Evolutionary conservation across 169 alveolate species (phyloP), one percentile per base, ranked within the genome.

Genomic region (Plasmodium gallinaceum): DNA sequence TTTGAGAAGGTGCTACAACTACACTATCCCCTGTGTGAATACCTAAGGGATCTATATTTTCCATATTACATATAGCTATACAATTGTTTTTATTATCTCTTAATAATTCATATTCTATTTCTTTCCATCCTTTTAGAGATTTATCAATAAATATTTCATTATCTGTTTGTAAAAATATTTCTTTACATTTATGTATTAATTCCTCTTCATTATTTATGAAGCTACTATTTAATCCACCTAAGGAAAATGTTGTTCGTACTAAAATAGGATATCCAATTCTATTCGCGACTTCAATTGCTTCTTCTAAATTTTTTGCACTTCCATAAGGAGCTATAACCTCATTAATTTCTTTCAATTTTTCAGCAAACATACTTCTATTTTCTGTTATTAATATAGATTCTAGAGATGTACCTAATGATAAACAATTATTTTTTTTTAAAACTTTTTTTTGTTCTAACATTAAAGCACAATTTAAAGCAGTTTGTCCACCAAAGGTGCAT

Each of bases 21-120:
- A 96, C 94, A 89, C 97, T 95, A 66, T 96, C 98, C 12, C 98
- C 98, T n/a, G 98, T 96, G 94, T 96, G 98, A 70, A 96, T 94
- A 52, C 98, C 98, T 69, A 96, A 94, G 20, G 98, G 98, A 88
- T 96, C 97, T 48, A 96, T 91, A 93, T 96, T 96, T 76, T 96
- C 98, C 98, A 96, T 96, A 88, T 96, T 96, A 69, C 97, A 96
- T 12, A 96, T 97, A 51, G 97, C 83, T 64, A 96, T 93, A 92
- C 98, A 96, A 92, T 96, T 96, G 93, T 96, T 95, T 74, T 94
- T 95, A 74, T 90, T 72, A 90, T 96, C 98, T 12, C 98, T 92
- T 48, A 96, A 94, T 43, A 96, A 94, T 85, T 96, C 98, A 70
- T 94, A 96, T 91, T 96, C 98, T 16, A 96, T 94, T 65, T 96